Evolutionary conservation across 2,329 filamentous ascomycete genomes (phyloP).

Genomic region (Clathrospora elynae): DNA sequence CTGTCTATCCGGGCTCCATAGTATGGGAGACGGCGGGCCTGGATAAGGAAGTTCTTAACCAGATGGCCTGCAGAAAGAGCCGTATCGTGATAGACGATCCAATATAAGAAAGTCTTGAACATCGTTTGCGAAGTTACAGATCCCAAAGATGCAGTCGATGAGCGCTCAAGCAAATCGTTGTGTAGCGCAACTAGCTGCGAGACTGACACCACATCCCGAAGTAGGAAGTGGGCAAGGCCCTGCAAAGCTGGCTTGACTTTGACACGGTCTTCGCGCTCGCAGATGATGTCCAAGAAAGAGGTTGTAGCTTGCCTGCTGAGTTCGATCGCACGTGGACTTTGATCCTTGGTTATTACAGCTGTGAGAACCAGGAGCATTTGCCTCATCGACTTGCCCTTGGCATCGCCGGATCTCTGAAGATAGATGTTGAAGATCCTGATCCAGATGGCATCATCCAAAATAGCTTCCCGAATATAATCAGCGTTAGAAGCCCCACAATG

Average conservation of each 20-base stretch:
- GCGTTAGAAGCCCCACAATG: conserved; percentile 42
- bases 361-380: conserved; percentile 53
- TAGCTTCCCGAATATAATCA: conserved; percentile 32
- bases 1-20: conserved; percentile 7
- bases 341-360: conserved; percentile 41
- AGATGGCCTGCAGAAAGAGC: conserved; percentile 48
- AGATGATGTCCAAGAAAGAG: conserved; percentile 63
- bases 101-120: conserved; percentile 38
- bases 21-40: conserved; percentile 29
- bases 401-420: conserved; percentile 50
- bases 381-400: conserved; percentile 55
- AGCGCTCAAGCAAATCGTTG: conserved; percentile 17
- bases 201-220: conserved; percentile 61
- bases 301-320: conserved; percentile 35
- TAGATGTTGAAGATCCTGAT: conserved; percentile 48
- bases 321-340: conserved; percentile 24
- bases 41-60: conserved; percentile 42
- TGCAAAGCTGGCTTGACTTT: conserved; percentile 73
- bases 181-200: conserved; percentile 49
- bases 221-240: conserved; percentile 67
- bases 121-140: conserved; percentile 24
- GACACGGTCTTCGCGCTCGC: conserved; percentile 64
- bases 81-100: conserved; percentile 50
- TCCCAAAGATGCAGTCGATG: conserved; percentile 1
- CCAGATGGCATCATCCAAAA: conserved; percentile 49